A percentile compares a stretch with the other conserved stretches of the same genome.
phyloP scores from a whole-genome alignment of 495 filamentous ascomycete species.

The Penicillium lagena region DNA sequence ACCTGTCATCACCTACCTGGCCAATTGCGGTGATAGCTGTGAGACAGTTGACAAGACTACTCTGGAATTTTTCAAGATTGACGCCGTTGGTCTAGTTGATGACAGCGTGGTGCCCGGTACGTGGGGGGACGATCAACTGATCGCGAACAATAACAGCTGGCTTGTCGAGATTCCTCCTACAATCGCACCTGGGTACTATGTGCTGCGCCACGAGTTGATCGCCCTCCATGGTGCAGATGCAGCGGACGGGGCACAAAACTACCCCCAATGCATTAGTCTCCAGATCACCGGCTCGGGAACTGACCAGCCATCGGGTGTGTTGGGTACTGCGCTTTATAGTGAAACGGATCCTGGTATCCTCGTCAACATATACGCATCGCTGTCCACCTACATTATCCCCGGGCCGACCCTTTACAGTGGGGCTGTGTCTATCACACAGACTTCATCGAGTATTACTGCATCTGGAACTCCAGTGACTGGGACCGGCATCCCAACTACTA shows the following conservation, averaged over 20 bases:
- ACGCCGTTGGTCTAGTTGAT: conserved; percentile 51
- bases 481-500: conserved; percentile 2
- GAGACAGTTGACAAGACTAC: conserved; percentile 52
- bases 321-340: conserved; percentile 54
- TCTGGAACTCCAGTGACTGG: conserved; percentile 17
- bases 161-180: conserved; percentile 57
- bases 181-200: conserved; percentile 64
- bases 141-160: conserved; percentile 57
- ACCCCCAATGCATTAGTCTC: conserved; percentile 72
- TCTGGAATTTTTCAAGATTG: conserved; percentile 73
- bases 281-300: conserved; percentile 58
- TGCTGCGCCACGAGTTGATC: conserved; percentile 73
- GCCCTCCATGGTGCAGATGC: conserved; percentile 58
- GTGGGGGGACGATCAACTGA: conserved; percentile 63
- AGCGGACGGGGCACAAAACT: conserved; percentile 62
- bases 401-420: conserved; percentile 37
- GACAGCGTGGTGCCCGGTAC: conserved; percentile 40
- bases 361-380: conserved; percentile 51
- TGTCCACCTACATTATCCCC: conserved; percentile 43
- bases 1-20: conserved; percentile 69
- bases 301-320: conserved; percentile 46
- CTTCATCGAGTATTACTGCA: conserved; percentile 17
- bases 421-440: conserved; percentile 17
- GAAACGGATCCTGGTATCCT: conserved; percentile 54
- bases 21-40: conserved; percentile 62